Conservation (phyloP, 345 rosid species). For the Citrus glauca region DNA sequence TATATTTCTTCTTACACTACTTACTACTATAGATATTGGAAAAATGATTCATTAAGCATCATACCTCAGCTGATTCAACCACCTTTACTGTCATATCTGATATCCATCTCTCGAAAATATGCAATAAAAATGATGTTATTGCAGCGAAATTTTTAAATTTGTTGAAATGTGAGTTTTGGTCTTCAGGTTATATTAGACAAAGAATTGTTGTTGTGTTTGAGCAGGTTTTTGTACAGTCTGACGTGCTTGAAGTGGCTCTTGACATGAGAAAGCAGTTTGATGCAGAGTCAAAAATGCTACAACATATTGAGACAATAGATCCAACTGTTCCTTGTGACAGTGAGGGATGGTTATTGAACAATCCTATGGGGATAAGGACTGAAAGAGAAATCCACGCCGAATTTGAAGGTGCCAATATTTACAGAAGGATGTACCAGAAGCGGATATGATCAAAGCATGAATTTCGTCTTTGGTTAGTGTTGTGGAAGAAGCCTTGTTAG, state of each 20-base stretch:
- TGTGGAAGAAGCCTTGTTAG: background rate
- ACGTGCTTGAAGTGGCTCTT: constrained; percentile 75
- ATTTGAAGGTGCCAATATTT: constrained; percentile 67
- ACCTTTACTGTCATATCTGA: background rate
- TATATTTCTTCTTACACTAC: background rate
- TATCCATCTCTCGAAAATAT: too few species aligned
- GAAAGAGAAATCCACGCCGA: constrained; percentile 93
- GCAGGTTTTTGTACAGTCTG: constrained; percentile 89
- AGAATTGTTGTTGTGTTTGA: background rate
- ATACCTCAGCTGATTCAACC: background rate
- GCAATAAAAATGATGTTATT: background rate
- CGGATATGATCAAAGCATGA: background rate
- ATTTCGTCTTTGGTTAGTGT: background rate
- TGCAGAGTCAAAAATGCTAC: constrained; percentile 38
- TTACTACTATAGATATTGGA: background rate
- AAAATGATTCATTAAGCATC: background rate
- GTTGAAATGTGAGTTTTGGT: background rate
- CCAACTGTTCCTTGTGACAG: constrained; percentile 31
- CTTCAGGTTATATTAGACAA: background rate
- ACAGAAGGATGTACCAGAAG: constrained; percentile 77
- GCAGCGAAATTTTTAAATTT: background rate
- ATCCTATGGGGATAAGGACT: constrained; percentile 85
- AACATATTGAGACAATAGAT: constrained; percentile 38
- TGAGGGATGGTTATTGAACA: constrained; percentile 69
- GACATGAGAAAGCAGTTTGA: constrained; percentile 86